Percentiles rank a stretch among this genome's conserved stretches.
Conservation (phyloP, 2,329 filamentous ascomycete species). For the Fusarium sp. region DNA sequence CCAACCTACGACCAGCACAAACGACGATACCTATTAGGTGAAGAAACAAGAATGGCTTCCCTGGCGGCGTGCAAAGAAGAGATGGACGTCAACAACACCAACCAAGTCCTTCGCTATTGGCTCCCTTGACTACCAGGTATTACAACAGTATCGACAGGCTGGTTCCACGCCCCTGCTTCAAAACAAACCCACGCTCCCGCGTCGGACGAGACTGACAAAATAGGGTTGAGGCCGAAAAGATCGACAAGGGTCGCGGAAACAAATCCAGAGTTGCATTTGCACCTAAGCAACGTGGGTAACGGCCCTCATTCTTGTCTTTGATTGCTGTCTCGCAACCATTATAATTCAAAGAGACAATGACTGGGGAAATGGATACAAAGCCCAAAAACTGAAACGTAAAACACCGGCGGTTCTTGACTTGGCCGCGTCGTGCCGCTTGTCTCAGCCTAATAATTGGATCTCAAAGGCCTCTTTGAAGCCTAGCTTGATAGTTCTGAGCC, state of each 20-base stretch:
- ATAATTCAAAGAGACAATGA: slow-evolving; percentile 24
- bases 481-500: slow-evolving; percentile 36
- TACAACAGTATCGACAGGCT: slow-evolving; percentile 23
- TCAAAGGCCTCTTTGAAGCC: slow-evolving; percentile 33
- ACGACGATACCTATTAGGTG: not conserved
- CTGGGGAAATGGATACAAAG: slow-evolving; percentile 15
- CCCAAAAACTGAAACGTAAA: slow-evolving; percentile 38
- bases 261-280: slow-evolving; percentile 38
- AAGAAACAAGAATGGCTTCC: slow-evolving; percentile 32
- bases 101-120: slow-evolving; percentile 30
- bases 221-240: slow-evolving; percentile 37
- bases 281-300: slow-evolving; percentile 32
- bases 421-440: slow-evolving; percentile 42
- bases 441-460: slow-evolving; percentile 45
- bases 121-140: slow-evolving; percentile 35
- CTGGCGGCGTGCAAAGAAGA: slow-evolving; percentile 20
- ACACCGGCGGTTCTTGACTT: slow-evolving; percentile 39
- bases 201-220: slow-evolving; percentile 45
- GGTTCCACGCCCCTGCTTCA: slow-evolving; percentile 39
- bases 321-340: slow-evolving; percentile 31
- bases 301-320: slow-evolving; percentile 33
- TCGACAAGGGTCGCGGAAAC: slow-evolving; percentile 43
- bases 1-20: slow-evolving; percentile 36
- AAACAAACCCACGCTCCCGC: slow-evolving; percentile 36
- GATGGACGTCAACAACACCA: slow-evolving; percentile 35